These are phyloP conservation scores for Metahyphopichia silvanorum DNA, from an alignment of 805 yeast genomes.

Conservation along the genomic window DNA sequence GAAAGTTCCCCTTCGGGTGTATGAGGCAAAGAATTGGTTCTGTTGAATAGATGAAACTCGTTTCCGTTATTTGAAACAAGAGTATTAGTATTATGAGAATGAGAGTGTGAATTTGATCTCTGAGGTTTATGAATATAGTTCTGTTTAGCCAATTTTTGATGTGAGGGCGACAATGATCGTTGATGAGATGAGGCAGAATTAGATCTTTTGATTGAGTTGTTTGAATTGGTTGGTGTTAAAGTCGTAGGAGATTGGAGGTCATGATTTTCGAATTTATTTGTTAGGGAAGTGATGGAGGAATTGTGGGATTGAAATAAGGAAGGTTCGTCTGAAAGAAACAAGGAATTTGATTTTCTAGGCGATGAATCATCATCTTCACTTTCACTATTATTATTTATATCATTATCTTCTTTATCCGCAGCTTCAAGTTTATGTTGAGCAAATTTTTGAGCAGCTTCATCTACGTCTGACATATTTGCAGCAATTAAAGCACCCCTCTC, in stretches of 20 bases:
- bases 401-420: constrained; percentile 1
- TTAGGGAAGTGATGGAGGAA: constrained; percentile 21
- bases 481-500: constrained; percentile 42
- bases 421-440: constrained; percentile 24
- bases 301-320: constrained; percentile 6
- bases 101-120: background rate
- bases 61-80: background rate
- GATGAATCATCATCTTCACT: constrained; percentile 2
- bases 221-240: constrained; percentile 5
- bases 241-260: constrained; percentile 18
- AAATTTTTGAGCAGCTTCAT: constrained; percentile 26
- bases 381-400: background rate
- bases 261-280: constrained; percentile 26
- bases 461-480: constrained; percentile 25
- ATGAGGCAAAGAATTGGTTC: constrained; percentile 1
- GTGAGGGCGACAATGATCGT: constrained; percentile 8
- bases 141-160: constrained; percentile 12
- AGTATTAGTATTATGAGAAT: background rate
- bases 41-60: background rate
- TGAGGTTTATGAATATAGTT: constrained; percentile 19
- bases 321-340: constrained; percentile 1
- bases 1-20: background rate
- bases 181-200: constrained; percentile 3
- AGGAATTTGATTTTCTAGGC: constrained; percentile 1
- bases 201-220: background rate